Evolutionary conservation across 2,329 filamentous ascomycete genomes (phyloP).

Genomic region (Fusarium vanettenii): DNA sequence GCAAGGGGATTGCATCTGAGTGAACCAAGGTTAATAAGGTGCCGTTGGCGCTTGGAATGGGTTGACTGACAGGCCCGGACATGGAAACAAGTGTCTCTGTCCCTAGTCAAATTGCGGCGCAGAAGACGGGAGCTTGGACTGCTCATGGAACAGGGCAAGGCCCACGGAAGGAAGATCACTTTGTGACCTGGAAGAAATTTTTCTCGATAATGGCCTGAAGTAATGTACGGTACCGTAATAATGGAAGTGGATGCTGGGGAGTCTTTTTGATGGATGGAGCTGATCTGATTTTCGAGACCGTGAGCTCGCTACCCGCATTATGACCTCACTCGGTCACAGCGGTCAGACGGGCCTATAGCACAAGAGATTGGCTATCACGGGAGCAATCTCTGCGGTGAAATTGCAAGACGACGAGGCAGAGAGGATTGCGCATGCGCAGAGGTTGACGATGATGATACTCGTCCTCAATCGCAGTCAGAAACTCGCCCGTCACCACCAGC

Average conservation of each 20-base stretch:
- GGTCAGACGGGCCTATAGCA: slow-evolving; percentile 9
- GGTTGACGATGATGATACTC: background rate
- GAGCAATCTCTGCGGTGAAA: slow-evolving; percentile 6
- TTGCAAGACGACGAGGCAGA: background rate
- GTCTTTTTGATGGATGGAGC: slow-evolving; percentile 8
- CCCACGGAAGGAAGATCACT: background rate
- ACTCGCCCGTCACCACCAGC: background rate
- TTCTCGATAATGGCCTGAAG: slow-evolving; percentile 7
- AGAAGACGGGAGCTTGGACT: slow-evolving; percentile 1
- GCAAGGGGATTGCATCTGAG: slow-evolving; percentile 9
- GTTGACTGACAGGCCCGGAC: background rate
- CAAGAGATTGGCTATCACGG: background rate
- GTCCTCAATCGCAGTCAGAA: background rate
- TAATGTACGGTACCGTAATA: background rate
- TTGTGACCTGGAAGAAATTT: background rate
- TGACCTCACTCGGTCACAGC: slow-evolving; percentile 32
- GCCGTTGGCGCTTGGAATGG: slow-evolving; percentile 13
- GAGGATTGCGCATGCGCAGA: background rate
- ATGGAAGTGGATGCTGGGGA: slow-evolving; percentile 2
- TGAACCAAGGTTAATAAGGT: background rate
- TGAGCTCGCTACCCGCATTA: slow-evolving; percentile 29
- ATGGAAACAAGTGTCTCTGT: background rate
- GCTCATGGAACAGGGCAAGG: background rate
- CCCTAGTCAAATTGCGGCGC: background rate
- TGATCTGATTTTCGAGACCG: slow-evolving; percentile 25